phyloP scores from a whole-genome alignment of 306 rosid species.

The Prinsepia uniflora region DNA sequence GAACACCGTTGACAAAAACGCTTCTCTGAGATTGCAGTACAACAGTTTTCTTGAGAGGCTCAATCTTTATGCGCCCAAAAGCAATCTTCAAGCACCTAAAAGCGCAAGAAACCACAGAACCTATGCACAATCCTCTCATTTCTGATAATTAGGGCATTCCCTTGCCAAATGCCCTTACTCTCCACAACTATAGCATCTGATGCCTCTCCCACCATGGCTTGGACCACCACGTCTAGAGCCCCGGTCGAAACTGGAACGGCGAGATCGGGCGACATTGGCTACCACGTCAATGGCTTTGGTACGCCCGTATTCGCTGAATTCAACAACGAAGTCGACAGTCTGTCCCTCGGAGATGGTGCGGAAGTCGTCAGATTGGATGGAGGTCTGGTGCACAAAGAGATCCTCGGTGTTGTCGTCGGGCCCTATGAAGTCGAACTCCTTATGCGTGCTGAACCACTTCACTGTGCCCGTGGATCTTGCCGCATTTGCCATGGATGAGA shows the following conservation, averaged over 20 bases:
- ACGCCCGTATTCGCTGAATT: conserved; percentile 49
- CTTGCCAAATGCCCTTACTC: conserved; percentile 85
- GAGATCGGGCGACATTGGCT: conserved; percentile 32
- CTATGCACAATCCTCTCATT: conserved; percentile 29
- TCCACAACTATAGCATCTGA: conserved; percentile 62
- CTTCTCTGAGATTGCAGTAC: conserved; percentile 34
- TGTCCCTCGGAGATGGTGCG: conserved; percentile 63
- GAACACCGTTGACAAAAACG: no score
- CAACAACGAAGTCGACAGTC: conserved; percentile 49
- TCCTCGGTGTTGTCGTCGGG: conserved; percentile 57
- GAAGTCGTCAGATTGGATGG: conserved; percentile 69
- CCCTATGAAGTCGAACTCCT: conserved; percentile 76
- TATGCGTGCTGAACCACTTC: conserved; percentile 77
- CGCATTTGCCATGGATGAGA: conserved; percentile 41
- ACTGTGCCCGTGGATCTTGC: conserved; percentile 57
- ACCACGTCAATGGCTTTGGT: conserved; percentile 76
- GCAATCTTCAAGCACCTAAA: conserved; percentile 20
- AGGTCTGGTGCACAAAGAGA: conserved; percentile 80
- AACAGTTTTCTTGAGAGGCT: conserved; percentile 63
- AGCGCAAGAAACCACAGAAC: conserved; percentile 13
- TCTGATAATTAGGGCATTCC: conserved; percentile 48
- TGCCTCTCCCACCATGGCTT: conserved; percentile 20
- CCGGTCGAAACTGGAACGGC: conserved; percentile 24
- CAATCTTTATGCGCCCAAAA: conserved; percentile 23
- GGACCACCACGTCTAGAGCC: conserved; percentile 25